These are phyloP conservation scores for Echinochloa phyllopogon DNA, from an alignment of 176 grass and related monocot genomes.

Conservation along the genomic window DNA sequence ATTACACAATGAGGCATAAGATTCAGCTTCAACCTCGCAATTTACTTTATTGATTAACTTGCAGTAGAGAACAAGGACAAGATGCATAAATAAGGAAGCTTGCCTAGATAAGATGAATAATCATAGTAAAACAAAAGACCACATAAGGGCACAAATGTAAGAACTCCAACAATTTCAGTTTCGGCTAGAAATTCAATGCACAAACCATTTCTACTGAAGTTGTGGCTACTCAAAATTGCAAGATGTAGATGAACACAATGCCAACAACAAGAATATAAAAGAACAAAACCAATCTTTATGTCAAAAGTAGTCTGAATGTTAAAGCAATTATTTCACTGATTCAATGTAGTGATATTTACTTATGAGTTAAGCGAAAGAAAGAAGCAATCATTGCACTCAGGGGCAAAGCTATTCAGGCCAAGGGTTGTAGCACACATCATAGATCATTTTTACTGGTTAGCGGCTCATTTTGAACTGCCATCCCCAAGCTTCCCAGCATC, in stretches of 20 bases:
- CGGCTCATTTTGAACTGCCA: not conserved
- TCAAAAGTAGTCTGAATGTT: not conserved
- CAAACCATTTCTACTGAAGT: not conserved
- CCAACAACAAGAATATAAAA: not conserved
- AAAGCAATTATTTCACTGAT: not conserved
- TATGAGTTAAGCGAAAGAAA: not conserved
- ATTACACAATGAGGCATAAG: not conserved
- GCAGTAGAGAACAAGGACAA: slow-evolving; percentile 2
- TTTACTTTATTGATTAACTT: slow-evolving; percentile 14
- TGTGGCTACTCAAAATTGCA: not conserved
- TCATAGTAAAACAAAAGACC: slow-evolving; percentile 1
- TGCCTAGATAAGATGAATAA: not conserved
- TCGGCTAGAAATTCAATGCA: not conserved
- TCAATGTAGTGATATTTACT: not conserved
- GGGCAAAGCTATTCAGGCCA: not conserved
- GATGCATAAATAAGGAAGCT: slow-evolving; percentile 1
- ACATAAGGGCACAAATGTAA: not conserved
- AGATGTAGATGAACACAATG: not conserved
- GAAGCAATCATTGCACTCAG: not conserved
- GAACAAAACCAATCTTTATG: not conserved
- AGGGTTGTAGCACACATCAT: not conserved
- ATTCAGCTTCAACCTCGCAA: not conserved
- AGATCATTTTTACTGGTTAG: not conserved
- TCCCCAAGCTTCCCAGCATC: not conserved
- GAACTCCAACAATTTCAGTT: not conserved